Base-by-base conservation (phyloP, 495 filamentous ascomycete genomes). In the Daldinia bambusicola region DNA sequence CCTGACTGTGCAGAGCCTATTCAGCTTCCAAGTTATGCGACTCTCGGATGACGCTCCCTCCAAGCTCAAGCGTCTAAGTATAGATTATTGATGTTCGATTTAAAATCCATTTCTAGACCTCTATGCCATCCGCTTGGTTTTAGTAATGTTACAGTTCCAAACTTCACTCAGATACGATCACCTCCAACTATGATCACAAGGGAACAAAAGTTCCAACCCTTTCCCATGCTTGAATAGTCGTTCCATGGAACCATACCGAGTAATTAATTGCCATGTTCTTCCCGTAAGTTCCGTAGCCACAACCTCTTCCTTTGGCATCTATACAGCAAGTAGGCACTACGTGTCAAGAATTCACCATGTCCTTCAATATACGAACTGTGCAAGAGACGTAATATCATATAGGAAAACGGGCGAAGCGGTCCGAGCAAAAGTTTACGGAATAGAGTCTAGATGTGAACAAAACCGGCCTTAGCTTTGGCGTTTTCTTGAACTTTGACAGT, bases 1-100 rank as follows among this genome's bases (percentile, higher is more conserved):
- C 50, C 51, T 58, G 32, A 20, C 22, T 22, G 13, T 1, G 26
- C 26, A 26, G 12, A 12, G 8, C 9, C 6, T 51, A 51, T 67
- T 63, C 13, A 62, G 59, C 30, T 18, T 45, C 34, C 2, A 36
- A 36, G 16, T 58, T 61, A 64, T 65, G 37, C n/a, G 32, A 40
- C 26, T 61, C 3, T 30, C 53, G 50, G 30, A 37, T 22, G 18
- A 50, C 10, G 26, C 18, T 52, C 7, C 40, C 57, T 58, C 43
- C 20, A 61, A 51, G 41, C 79, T 10, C 6, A 36, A 36, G 9
- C 9, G 34, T 36, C 34, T 36, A 48, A 48, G 43, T 22, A 22
- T 22, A 48, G 8, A 48, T 48, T 5, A 22, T 8, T 48, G 18
- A 48, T 48, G 18, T 12, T 22, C 18, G 18, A 48, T 48, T 48